phyloP scores from a whole-genome alignment of 805 yeast genomes.

The Spathaspora sp. region DNA sequence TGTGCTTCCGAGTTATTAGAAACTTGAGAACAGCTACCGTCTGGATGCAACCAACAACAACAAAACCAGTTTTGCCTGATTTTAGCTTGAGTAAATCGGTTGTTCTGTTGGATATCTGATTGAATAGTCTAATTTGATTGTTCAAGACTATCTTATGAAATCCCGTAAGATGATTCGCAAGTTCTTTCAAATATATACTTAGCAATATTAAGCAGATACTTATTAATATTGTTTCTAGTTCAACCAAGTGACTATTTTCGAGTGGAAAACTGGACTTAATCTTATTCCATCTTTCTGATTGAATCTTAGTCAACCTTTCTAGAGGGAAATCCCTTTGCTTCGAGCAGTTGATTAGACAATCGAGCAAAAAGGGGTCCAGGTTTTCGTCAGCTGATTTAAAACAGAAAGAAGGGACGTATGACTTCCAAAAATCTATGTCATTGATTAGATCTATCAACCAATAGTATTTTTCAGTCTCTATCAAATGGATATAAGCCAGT shows the following conservation, averaged over 20 bases:
- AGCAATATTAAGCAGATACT: slow-evolving; percentile 28
- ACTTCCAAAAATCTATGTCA: slow-evolving; percentile 35
- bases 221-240: slow-evolving; percentile 27
- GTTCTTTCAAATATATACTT: slow-evolving; percentile 11
- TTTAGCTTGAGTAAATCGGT: slow-evolving; percentile 1
- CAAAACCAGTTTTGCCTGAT: slow-evolving; percentile 15
- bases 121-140: slow-evolving; percentile 31
- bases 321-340: slow-evolving; percentile 7
- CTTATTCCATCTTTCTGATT: slow-evolving; percentile 21
- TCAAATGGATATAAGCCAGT: slow-evolving; percentile 16
- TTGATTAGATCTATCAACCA: slow-evolving; percentile 40
- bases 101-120: slow-evolving; percentile 21
- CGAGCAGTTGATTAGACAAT: slow-evolving; percentile 31
- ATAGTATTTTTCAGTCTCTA: slow-evolving; percentile 32
- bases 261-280: slow-evolving; percentile 7
- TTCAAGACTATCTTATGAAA: slow-evolving; percentile 9
- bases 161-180: slow-evolving; percentile 6
- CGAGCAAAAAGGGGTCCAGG: slow-evolving; percentile 14
- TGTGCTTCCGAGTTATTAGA: slow-evolving; percentile 12
- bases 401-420: slow-evolving; percentile 25
- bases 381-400: slow-evolving; percentile 16
- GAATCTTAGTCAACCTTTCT: slow-evolving; percentile 14
- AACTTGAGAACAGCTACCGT: slow-evolving; percentile 27
- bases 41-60: slow-evolving; percentile 26
- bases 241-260: slow-evolving; percentile 9